Percentiles rank a stretch among this genome's conserved stretches.
Evolutionary conservation across 306 rosid species (phyloP).

Genomic region (Hylodesmum podocarpum): DNA sequence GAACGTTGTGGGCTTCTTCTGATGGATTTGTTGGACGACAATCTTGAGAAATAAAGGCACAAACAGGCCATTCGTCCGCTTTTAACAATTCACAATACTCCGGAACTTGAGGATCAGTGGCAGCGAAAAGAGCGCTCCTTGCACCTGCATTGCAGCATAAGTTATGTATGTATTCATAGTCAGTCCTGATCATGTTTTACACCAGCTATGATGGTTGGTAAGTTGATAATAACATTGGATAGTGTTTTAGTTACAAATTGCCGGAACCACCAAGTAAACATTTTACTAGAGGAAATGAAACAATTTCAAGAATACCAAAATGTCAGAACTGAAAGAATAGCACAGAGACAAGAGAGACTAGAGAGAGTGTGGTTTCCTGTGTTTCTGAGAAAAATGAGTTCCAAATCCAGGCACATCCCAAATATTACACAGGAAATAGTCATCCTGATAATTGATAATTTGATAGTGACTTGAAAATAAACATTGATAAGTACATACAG

Average conservation of each 20-base stretch:
- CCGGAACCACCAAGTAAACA: neutral
- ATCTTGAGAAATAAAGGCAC: slow-evolving; percentile 85
- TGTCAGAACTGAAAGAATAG: neutral
- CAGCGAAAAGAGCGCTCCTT: slow-evolving; percentile 89
- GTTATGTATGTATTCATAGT: neutral
- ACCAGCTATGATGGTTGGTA: neutral
- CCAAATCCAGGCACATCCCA: slow-evolving; percentile 5
- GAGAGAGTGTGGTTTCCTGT: neutral
- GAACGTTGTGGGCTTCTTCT: slow-evolving; percentile 78
- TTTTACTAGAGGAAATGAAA: neutral
- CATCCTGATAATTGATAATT: neutral
- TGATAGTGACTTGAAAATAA: neutral
- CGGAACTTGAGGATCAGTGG: slow-evolving; percentile 88
- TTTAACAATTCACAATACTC: slow-evolving; percentile 89
- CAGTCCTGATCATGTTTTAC: neutral
- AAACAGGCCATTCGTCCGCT: slow-evolving; percentile 86
- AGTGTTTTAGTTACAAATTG: neutral
- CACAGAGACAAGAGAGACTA: neutral
- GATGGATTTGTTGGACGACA: slow-evolving; percentile 89
- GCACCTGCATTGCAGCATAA: slow-evolving; percentile 77
- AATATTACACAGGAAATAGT: neutral
- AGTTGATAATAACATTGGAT: neutral
- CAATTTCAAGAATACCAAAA: neutral
- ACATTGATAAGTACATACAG: neutral
- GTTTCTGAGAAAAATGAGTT: neutral